Evolutionary conservation across 225 moss, liverwort and hornwort species (phyloP), one percentile per base, ranked within the genome.

Genomic region (Polytrichum commune): DNA sequence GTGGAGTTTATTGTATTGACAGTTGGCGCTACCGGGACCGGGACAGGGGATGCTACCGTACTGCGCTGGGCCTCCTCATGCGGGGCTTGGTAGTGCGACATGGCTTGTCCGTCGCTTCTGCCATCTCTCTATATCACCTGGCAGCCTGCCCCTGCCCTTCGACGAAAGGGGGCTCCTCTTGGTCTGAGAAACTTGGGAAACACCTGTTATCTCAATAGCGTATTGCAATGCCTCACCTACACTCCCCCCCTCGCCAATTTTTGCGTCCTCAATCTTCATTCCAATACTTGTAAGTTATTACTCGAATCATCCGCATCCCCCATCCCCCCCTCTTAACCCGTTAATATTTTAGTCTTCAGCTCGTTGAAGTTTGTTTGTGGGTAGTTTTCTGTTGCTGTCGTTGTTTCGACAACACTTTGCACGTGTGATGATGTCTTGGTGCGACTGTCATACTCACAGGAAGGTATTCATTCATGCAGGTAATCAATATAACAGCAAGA

Each of bases 151-250:
- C 73, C 79, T 24, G 74, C 19, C 68, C 73, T 72, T 70, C 86
- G 90, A 68, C 88, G 90, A 19, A 88, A 86, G 86, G 90, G 86
- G 71, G 86, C 85, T 57, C 92, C 92, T 63, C 76, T 90, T 58
- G 92, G 92, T 58, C 62, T 93, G 84, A 93, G 80, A 82, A 93
- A 93, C 77, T 77, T 93, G 54, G 92, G 92, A 60, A 93, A 93
- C 38, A 93, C 92, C 18, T 93, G 92, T 81, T 93, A 93, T 80
- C 86, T 93, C 69, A 93, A 93, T 29, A 93, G 92, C 62, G 92
- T 93, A 68, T 68, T 93, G 86, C 92, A 93, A 77, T 93, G 92
- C 75, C 90, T 93, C 38, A 93, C 92, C 26, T 93, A 93, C 69
- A 93, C 92, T 46, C 92, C 92, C 58, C 92, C 92, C 46, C 88